A percentile compares a stretch with the other conserved stretches of the same genome.
Evolutionary conservation across 331 rosid genomes (phyloP).

Genomic region (Quercus lobata): DNA sequence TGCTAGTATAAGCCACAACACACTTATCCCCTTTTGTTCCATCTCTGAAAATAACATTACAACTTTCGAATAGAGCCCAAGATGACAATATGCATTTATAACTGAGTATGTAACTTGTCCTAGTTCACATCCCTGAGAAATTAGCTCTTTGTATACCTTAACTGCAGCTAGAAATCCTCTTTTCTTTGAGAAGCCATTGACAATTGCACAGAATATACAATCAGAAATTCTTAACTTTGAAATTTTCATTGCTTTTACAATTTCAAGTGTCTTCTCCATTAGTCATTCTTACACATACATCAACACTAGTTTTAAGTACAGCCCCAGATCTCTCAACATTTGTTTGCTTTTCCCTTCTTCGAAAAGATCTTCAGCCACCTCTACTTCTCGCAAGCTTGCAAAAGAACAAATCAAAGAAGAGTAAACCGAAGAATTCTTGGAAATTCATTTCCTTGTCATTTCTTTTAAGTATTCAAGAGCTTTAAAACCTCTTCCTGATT

Average conservation of each 20-base stretch:
- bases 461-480: conserved; percentile 52
- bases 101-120: conserved; percentile 71
- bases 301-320: conserved; percentile 46
- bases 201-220: conserved; percentile 51
- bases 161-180: conserved; percentile 45
- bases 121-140: conserved; percentile 44
- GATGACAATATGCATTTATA: conserved; percentile 52
- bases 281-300: conserved; percentile 64
- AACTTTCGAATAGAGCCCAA: conserved; percentile 43
- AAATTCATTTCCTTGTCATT: conserved; percentile 32
- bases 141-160: conserved; percentile 37
- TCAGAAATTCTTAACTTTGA: conserved; percentile 48
- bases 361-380: conserved; percentile 46
- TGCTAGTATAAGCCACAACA: conserved; percentile 66
- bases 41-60: conserved; percentile 48
- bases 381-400: conserved; percentile 36
- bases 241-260: conserved; percentile 44
- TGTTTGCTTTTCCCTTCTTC: conserved; percentile 44
- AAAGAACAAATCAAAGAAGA: conserved; percentile 52
- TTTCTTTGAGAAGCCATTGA: conserved; percentile 52
- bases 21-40: conserved; percentile 62
- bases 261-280: conserved; percentile 54
- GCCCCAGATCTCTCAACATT: conserved; percentile 46
- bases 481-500: conserved; percentile 46
- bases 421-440: conserved; percentile 36